Evolutionary conservation across 2,329 filamentous ascomycete genomes (phyloP).

Genomic region (Aspergillus oerlinghausenensis): DNA sequence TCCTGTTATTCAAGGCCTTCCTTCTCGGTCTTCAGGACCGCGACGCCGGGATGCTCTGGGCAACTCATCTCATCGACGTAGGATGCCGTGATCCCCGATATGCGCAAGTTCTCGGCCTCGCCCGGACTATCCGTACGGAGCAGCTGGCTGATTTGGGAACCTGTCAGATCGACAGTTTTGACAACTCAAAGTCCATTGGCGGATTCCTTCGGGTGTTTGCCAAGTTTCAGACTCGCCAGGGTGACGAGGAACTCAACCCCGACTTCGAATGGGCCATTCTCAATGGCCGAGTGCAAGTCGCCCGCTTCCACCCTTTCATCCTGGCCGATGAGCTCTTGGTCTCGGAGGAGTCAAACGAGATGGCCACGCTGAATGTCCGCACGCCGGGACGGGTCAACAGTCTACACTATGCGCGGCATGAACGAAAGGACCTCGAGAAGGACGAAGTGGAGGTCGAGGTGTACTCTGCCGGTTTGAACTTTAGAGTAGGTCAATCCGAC

Average conservation of each 20-base stretch:
- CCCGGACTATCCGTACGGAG: slow-evolving; percentile 27
- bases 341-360: background rate
- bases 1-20: background rate
- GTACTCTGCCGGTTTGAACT: slow-evolving; percentile 1
- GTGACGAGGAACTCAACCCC: slow-evolving; percentile 4
- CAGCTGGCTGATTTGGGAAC: slow-evolving; percentile 23
- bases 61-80: slow-evolving; percentile 20
- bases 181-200: slow-evolving; percentile 1
- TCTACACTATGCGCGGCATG: slow-evolving; percentile 16
- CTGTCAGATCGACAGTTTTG: slow-evolving; percentile 11
- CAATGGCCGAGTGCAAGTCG: slow-evolving; percentile 9
- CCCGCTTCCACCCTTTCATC: slow-evolving; percentile 7
- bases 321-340: background rate
- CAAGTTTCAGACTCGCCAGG: slow-evolving; percentile 5
- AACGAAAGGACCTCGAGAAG: background rate
- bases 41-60: slow-evolving; percentile 24
- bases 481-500: background rate
- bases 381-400: slow-evolving; percentile 17
- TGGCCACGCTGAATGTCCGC: slow-evolving; percentile 9
- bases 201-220: slow-evolving; percentile 12
- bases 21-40: background rate
- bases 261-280: slow-evolving; percentile 18
- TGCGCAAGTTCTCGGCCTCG: slow-evolving; percentile 23
- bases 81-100: slow-evolving; percentile 25
- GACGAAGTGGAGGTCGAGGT: slow-evolving; percentile 21